These are phyloP conservation scores for Leishmania tropica DNA, from an alignment of 208 protist species.

Conservation along the genomic window DNA sequence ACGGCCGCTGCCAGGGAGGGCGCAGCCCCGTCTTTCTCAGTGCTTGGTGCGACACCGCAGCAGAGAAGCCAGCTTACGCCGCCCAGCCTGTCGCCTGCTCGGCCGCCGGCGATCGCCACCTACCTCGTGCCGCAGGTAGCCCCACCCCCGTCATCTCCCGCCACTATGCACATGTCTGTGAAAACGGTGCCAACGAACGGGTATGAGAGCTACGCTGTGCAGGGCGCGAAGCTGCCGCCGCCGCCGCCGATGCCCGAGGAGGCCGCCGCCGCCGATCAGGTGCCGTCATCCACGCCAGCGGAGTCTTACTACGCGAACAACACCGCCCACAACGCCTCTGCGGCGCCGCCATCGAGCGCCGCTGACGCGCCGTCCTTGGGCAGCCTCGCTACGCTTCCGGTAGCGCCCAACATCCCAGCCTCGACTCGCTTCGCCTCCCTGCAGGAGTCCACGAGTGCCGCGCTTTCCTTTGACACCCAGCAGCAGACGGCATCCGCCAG, in stretches of 20 bases:
- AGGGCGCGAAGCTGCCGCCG: slow-evolving; percentile 8
- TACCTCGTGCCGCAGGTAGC: slow-evolving; percentile 27
- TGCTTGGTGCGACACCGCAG: slow-evolving; percentile 11
- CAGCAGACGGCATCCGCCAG: slow-evolving; percentile 18
- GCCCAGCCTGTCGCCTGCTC: slow-evolving; percentile 28
- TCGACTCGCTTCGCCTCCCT: slow-evolving; percentile 16
- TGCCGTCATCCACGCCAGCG: not conserved
- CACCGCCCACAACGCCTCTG: slow-evolving; percentile 9
- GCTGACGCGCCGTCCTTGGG: not conserved
- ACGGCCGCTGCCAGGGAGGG: slow-evolving; percentile 8
- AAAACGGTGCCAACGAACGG: slow-evolving; percentile 20
- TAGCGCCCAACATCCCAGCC: slow-evolving; percentile 5
- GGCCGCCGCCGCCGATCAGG: not conserved
- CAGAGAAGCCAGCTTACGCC: slow-evolving; percentile 29
- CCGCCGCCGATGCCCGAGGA: slow-evolving; percentile 4
- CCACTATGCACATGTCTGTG: slow-evolving; percentile 21
- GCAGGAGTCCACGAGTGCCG: slow-evolving; percentile 17
- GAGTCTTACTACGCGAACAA: slow-evolving; percentile 35
- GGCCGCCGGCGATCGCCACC: slow-evolving; percentile 12
- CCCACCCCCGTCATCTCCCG: slow-evolving; percentile 25
- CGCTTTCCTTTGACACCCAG: slow-evolving; percentile 12
- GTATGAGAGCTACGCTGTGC: slow-evolving; percentile 38
- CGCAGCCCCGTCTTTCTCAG: not conserved
- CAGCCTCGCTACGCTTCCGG: slow-evolving; percentile 21
- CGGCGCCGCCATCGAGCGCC: slow-evolving; percentile 1